These are phyloP conservation scores for Candida ovalis DNA, from an alignment of 805 yeast species.

Conservation along the genomic window DNA sequence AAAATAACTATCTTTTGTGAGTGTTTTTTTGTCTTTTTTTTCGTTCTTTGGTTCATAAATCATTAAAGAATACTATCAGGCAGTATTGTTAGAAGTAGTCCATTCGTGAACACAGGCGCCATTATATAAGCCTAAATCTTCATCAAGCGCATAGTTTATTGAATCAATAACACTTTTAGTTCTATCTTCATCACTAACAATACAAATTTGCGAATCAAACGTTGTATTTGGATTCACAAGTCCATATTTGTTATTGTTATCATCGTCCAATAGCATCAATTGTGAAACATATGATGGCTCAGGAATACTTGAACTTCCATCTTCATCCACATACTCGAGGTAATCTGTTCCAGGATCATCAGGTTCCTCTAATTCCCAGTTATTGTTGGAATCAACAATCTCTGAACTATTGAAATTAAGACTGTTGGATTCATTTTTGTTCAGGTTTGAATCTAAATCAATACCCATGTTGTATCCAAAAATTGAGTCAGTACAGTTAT, in stretches of 20 bases:
- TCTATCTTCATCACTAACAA: conserved; percentile 17
- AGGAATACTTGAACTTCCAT: conserved; percentile 10
- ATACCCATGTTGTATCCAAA: too few relatives aligned
- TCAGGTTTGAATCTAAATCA: not conserved
- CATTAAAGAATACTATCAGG: not conserved
- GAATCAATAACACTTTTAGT: conserved; percentile 9
- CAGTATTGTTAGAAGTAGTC: not conserved
- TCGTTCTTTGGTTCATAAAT: too few relatives aligned
- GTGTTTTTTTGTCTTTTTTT: too few relatives aligned
- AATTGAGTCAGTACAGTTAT: not conserved
- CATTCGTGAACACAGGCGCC: not conserved
- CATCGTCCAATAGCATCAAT: conserved; percentile 14
- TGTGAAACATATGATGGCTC: conserved; percentile 15
- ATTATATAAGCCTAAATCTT: conserved; percentile 15
- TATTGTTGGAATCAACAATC: not conserved
- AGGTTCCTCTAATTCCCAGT: not conserved
- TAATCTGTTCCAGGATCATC: conserved; percentile 13
- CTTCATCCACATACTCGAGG: conserved; percentile 14
- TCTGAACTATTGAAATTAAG: not conserved
- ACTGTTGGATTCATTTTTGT: not conserved
- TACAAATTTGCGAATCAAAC: conserved; percentile 21
- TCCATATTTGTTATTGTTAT: conserved; percentile 7
- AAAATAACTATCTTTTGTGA: not conserved
- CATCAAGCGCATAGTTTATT: conserved; percentile 18
- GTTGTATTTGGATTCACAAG: conserved; percentile 11